These are phyloP conservation scores for Suillus decipiens DNA, from an alignment of 768 basidiomycete species.

Conservation along the genomic window DNA sequence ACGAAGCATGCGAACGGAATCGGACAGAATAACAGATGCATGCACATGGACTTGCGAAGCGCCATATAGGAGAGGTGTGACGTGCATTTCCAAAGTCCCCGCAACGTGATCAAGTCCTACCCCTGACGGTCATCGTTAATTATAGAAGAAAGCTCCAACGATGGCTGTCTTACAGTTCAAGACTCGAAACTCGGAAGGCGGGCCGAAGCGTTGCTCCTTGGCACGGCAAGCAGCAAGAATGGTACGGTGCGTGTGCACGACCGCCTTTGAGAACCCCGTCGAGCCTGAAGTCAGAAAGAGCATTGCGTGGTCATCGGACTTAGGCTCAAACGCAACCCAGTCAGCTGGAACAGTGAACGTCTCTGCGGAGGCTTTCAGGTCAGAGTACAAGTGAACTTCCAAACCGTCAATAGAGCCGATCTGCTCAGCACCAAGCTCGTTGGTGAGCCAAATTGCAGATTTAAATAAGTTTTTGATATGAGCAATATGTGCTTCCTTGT, in stretches of 20 bases:
- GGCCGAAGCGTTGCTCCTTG: constrained; percentile 36
- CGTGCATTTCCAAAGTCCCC: constrained; percentile 42
- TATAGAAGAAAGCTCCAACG: neutral
- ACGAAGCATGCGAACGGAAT: constrained; percentile 24
- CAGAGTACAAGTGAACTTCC: constrained; percentile 27
- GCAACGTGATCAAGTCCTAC: constrained; percentile 50
- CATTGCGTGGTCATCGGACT: constrained; percentile 32
- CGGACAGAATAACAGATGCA: constrained; percentile 26
- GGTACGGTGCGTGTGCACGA: constrained; percentile 40
- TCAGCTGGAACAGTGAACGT: constrained; percentile 9
- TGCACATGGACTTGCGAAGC: constrained; percentile 26
- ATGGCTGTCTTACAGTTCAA: constrained; percentile 38
- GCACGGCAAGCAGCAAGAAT: constrained; percentile 36
- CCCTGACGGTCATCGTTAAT: constrained; percentile 23
- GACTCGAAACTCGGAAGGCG: constrained; percentile 34
- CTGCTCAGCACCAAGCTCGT: constrained; percentile 29
- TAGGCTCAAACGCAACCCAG: constrained; percentile 21
- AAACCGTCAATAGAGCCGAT: constrained; percentile 23
- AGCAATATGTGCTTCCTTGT: constrained; percentile 30
- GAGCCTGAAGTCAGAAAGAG: constrained; percentile 45
- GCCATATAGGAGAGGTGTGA: constrained; percentile 37
- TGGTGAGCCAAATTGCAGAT: constrained; percentile 34
- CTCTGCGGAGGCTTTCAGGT: constrained; percentile 20
- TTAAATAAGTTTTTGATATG: constrained; percentile 32
- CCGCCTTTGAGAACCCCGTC: constrained; percentile 47